phyloP scores from a whole-genome alignment of 1,284 basidiomycete genomes.

The Marasmius sp. region DNA sequence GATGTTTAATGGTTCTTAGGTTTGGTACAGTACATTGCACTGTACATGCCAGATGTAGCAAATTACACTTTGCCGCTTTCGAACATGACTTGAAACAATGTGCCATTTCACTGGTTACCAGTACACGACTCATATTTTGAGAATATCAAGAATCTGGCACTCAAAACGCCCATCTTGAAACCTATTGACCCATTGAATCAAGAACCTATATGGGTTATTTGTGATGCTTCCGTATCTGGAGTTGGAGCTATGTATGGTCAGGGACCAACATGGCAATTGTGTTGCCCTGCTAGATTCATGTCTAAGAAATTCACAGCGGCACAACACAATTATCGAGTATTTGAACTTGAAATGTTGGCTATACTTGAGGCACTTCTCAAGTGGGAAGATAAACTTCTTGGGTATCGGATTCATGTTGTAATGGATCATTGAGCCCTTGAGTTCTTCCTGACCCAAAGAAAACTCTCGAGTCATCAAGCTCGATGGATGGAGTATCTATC shows the following conservation, averaged over 20 bases:
- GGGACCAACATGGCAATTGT: conserved; percentile 33
- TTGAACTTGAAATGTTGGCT: conserved; percentile 36
- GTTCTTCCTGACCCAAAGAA: conserved; percentile 27
- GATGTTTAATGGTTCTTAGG: conserved; percentile 42
- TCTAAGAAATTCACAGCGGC: conserved; percentile 38
- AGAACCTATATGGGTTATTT: conserved; percentile 24
- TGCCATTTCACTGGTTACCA: conserved; percentile 14
- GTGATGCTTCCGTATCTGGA: conserved; percentile 36
- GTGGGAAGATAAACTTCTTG: conserved; percentile 37
- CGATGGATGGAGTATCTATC: conserved; percentile 35
- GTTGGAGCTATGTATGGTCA: conserved; percentile 39
- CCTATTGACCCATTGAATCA: conserved; percentile 1
- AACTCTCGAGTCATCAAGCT: conserved; percentile 20
- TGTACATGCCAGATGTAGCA: conserved; percentile 37
- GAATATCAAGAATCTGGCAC: conserved; percentile 7
- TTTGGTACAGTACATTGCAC: conserved; percentile 37
- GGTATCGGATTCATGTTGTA: conserved; percentile 27
- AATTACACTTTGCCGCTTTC: conserved; percentile 23
- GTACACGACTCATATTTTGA: conserved; percentile 12
- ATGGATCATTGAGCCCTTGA: conserved; percentile 38
- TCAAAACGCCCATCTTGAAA: conserved; percentile 8
- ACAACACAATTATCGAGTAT: conserved; percentile 35
- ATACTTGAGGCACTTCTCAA: conserved; percentile 35
- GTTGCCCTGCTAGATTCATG: conserved; percentile 37
- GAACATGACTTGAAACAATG: conserved; percentile 13